Conservation (phyloP, 2,329 filamentous ascomycete species). For the Sphaerostilbella broomeana region DNA sequence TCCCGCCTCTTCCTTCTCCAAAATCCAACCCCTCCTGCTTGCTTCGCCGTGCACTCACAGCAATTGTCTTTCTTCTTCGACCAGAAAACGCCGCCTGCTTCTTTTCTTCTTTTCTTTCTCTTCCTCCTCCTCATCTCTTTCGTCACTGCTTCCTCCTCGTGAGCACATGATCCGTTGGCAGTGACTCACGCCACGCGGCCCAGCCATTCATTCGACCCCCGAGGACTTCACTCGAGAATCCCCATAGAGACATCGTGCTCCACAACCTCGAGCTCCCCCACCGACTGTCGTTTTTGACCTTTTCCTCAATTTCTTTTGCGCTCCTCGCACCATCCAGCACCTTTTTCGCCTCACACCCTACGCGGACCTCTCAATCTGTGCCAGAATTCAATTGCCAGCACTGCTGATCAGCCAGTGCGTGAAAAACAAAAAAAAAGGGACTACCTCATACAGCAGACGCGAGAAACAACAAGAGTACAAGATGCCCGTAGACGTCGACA, state of each 20-base stretch:
- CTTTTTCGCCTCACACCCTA: too few relatives aligned
- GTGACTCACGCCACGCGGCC: slow-evolving; percentile 12
- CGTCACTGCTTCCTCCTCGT: too few relatives aligned
- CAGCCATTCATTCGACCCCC: slow-evolving; percentile 8
- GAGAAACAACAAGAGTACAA: background rate
- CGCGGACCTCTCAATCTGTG: too few relatives aligned
- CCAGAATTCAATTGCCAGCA: too few relatives aligned
- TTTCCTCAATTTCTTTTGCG: too few relatives aligned
- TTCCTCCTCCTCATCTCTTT: slow-evolving; percentile 8
- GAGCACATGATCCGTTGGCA: background rate
- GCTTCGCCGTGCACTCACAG: slow-evolving; percentile 1
- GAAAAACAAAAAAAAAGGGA: too few relatives aligned
- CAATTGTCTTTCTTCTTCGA: slow-evolving; percentile 1
- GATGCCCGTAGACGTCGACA: slow-evolving; percentile 57
- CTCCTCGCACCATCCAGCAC: too few relatives aligned
- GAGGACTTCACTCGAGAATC: slow-evolving; percentile 1
- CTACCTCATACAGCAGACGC: too few relatives aligned
- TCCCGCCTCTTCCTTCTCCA: slow-evolving; percentile 4
- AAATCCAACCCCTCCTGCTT: background rate
- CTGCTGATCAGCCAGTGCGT: slow-evolving; percentile 1
- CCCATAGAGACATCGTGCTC: slow-evolving; percentile 1
- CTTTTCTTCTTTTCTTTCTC: slow-evolving; percentile 2
- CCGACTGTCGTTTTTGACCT: background rate
- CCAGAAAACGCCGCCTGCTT: slow-evolving; percentile 4
- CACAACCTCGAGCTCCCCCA: background rate